Evolutionary conservation across 345 rosid species (phyloP), one percentile per base, ranked within the genome.

Genomic region (Eucalyptus camaldulensis): DNA sequence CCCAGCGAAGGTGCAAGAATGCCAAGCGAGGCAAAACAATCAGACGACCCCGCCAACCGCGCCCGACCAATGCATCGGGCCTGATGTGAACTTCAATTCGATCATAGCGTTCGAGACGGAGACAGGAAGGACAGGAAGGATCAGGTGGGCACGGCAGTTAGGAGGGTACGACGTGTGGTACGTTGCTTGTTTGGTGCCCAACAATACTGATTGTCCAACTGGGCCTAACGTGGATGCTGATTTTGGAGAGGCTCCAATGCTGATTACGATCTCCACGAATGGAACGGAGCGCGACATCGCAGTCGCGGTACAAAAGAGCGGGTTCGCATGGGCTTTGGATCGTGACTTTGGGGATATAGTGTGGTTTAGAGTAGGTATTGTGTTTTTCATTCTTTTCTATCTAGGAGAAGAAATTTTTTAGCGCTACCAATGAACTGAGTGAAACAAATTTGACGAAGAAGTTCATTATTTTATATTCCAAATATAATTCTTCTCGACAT

Each of bases 191-290:
- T 89, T 91, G 88, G 90, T 53, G 49, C 93, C 94, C 19, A 90
- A 91, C 51, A 93, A 87, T 89, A 91, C 93, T 3, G 92, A 93
- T 47, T 93, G 93, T 16, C 95, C 94, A 6, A 93, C 92, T 13
- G 96, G 94, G n/a, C 93, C 95, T n/a, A 94, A 91, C 90, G 8
- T 89, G n/a, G 95, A 94, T 88, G 96, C 96, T 4, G 94, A 94
- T 85, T 94, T 93, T 92, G 24, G 80, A 69, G 44, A 33, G 6
- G 80, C 44, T 17, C 94, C 94, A 0, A 91, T 93, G 91, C 86
- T 92, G 81, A 86, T 91, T 14, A 91, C 76, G 44, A 60, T 92
- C 8, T 37, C 14, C 14, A 37, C 33, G 13, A 92, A 94, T 40
- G 89, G 88, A n/a, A 85, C 86, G 6, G 27, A 43, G 37, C 88